phyloP scores from a whole-genome alignment of 371 early-diverging fungal genomes.

The Apophysomyces sp. region DNA sequence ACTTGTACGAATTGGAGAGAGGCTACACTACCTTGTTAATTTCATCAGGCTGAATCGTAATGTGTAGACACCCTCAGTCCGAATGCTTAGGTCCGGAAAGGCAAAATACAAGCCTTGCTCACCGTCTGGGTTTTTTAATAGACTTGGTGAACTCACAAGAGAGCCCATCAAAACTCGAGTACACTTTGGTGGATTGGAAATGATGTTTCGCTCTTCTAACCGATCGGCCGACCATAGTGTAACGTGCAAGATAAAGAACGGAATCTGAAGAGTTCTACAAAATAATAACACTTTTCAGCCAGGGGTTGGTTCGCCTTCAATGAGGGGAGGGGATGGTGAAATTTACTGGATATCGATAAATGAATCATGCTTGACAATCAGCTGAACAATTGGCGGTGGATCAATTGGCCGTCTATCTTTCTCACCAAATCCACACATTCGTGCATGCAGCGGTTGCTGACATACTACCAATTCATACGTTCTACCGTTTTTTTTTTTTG shows the following conservation, averaged over 20 bases:
- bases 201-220: constrained; percentile 55
- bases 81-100: constrained; percentile 87
- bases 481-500: no score
- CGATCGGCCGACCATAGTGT: constrained; percentile 76
- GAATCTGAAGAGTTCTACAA: constrained; percentile 51
- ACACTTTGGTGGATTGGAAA: constrained; percentile 61
- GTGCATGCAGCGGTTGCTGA: constrained; percentile 81
- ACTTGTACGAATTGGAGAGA: not conserved
- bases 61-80: constrained; percentile 85
- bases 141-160: constrained; percentile 76
- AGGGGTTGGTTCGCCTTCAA: not conserved
- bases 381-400: constrained; percentile 68
- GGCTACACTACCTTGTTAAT: constrained; percentile 36
- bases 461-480: constrained; percentile 54
- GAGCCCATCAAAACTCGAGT: constrained; percentile 78
- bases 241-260: constrained; percentile 74
- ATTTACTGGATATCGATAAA: constrained; percentile 49
- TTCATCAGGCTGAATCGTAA: constrained; percentile 70
- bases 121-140: constrained; percentile 60
- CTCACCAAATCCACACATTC: constrained; percentile 86
- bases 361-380: constrained; percentile 49
- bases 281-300: not conserved
- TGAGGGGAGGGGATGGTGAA: no score
- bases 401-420: constrained; percentile 74
- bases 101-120: constrained; percentile 87